Evolutionary conservation across 768 basidiomycete species (phyloP), one percentile per base, ranked within the genome.

Genomic region (Pluteus cervinus): DNA sequence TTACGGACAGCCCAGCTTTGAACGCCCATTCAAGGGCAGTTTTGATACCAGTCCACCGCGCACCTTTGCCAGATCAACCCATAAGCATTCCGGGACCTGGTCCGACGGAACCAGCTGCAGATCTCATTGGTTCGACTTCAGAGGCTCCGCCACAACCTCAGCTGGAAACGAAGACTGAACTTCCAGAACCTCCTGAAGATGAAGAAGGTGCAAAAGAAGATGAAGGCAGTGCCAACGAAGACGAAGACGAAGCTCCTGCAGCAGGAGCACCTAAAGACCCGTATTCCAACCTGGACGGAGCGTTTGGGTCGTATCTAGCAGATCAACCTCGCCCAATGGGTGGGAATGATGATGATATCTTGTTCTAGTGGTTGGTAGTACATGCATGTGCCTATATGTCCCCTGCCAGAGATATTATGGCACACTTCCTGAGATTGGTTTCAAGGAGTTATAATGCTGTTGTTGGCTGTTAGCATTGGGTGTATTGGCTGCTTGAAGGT

Each of bases 371-470:
- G n/a, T n/a, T n/a, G n/a, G n/a, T n/a, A n/a, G n/a, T n/a, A n/a
- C n/a, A n/a, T n/a, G n/a, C n/a, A n/a, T n/a, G n/a, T n/a, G n/a
- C n/a, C n/a, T n/a, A n/a, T n/a, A n/a, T n/a, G n/a, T n/a, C n/a
- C n/a, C n/a, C n/a, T 41, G 24, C 33, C 18, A 10, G 28, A 24
- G 9, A 18, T 32, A 16, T 14, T 16, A 29, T 33, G 36, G 41
- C 24, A 32, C 35, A 52, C 40, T 48, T 38, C 14, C 22, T 47
- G 17, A 20, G 15, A n/a, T 24, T 16, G 18, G 21, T 25, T 66
- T 77, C 4, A 92, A 55, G 4, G 89, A 91, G 56, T 92, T 92
- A 54, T 92, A 92, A 56, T 92, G 89, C 89, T 92, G 54, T 32
- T 31, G 23, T 23, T 23, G 17, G 15, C 21, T 35, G 47, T 40